A percentile compares a stretch with the other conserved stretches of the same genome.
These are phyloP conservation scores for Backusella circina DNA, from an alignment of 192 early-diverging fungal species.

Conservation along the genomic window DNA sequence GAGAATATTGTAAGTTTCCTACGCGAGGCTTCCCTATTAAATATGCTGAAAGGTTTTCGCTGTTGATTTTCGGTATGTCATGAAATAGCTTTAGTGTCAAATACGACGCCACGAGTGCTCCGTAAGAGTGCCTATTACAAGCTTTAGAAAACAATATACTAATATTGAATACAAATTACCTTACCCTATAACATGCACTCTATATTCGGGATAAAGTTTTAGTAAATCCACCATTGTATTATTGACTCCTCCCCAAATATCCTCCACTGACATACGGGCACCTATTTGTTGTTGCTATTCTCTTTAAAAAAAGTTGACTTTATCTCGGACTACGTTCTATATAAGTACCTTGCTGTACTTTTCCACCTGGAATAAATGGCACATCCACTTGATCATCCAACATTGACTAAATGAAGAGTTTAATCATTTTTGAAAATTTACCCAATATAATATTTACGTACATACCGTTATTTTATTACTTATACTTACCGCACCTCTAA, in stretches of 20 bases:
- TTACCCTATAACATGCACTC: background rate
- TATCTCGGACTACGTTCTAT: background rate
- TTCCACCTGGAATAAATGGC: background rate
- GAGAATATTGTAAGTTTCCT: background rate
- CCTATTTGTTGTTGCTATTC: background rate
- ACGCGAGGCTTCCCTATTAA: background rate
- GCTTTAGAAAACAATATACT: background rate
- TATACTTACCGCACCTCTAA: background rate
- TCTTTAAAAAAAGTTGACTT: background rate
- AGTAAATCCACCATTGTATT: background rate
- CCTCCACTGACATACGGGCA: background rate
- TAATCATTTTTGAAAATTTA: background rate
- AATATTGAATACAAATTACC: background rate
- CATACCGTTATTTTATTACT: slow-evolving; percentile 3
- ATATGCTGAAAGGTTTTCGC: background rate
- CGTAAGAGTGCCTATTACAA: background rate
- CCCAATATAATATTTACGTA: background rate
- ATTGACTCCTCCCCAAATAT: background rate
- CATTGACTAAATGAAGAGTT: background rate
- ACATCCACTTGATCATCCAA: background rate
- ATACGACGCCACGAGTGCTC: background rate
- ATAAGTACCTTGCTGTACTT: background rate
- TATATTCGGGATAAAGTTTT: background rate
- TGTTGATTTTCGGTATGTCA: background rate
- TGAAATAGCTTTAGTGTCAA: background rate